Conservation (phyloP, 2,329 filamentous ascomycete genomes). For the Ophiosphaerella narmari region DNA sequence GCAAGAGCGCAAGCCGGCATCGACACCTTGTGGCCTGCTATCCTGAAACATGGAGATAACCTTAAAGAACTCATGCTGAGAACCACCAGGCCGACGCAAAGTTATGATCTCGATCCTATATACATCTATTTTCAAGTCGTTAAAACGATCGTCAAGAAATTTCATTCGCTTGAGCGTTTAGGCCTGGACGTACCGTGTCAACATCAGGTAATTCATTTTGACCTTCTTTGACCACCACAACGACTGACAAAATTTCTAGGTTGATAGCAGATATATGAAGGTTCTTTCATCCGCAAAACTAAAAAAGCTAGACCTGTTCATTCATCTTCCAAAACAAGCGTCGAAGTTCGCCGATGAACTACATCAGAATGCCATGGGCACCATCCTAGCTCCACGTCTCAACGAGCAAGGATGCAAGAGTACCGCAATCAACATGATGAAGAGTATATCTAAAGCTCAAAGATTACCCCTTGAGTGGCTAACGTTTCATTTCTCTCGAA, state of each 20-base stretch:
- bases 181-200: slow-evolving; percentile 4
- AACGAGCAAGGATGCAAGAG: not conserved
- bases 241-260: too few relatives aligned
- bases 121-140: not conserved
- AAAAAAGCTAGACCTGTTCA: slow-evolving; percentile 6
- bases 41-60: slow-evolving; percentile 9
- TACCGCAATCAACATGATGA: slow-evolving; percentile 4
- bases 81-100: not conserved
- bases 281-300: slow-evolving; percentile 3
- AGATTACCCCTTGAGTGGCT: slow-evolving; percentile 1
- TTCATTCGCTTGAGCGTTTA: slow-evolving; percentile 1
- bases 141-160: not conserved
- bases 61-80: slow-evolving; percentile 6
- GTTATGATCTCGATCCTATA: not conserved
- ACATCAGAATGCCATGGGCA: slow-evolving; percentile 1
- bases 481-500: slow-evolving; percentile 7
- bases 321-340: slow-evolving; percentile 2
- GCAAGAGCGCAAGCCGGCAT: not conserved
- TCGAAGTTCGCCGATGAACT: not conserved
- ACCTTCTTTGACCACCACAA: too few relatives aligned
- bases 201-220: not conserved
- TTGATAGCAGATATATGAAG: not conserved
- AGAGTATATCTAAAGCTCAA: slow-evolving; percentile 1
- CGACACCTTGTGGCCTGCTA: slow-evolving; percentile 8
- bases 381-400: not conserved